Evolutionary conservation across 2,329 filamentous ascomycete genomes (phyloP).

Genomic region (Phialemoniopsis sp.): DNA sequence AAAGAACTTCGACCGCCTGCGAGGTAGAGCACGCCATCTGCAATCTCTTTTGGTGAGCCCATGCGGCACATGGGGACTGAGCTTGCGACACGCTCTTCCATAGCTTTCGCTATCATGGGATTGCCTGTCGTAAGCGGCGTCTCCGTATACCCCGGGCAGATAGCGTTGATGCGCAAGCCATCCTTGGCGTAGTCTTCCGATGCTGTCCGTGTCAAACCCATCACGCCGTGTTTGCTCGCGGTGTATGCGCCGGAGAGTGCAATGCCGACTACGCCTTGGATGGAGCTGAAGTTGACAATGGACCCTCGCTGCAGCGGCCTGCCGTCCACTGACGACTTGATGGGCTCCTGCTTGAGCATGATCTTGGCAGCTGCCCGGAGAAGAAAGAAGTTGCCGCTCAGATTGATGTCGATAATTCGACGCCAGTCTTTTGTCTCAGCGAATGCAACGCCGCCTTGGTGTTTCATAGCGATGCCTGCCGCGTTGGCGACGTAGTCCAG

Average conservation of each 20-base stretch:
- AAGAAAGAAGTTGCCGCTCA: slow-evolving; percentile 36
- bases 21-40: slow-evolving; percentile 19
- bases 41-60: slow-evolving; percentile 20
- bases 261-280: slow-evolving; percentile 28
- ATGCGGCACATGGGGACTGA: slow-evolving; percentile 21
- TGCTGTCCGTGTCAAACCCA: slow-evolving; percentile 29
- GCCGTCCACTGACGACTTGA: slow-evolving; percentile 27
- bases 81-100: slow-evolving; percentile 15
- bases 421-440: slow-evolving; percentile 32
- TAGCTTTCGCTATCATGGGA: too few relatives aligned
- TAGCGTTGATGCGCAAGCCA: slow-evolving; percentile 32
- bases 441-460: slow-evolving; percentile 28
- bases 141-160: slow-evolving; percentile 23
- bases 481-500: slow-evolving; percentile 36
- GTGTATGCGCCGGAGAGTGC: slow-evolving; percentile 21
- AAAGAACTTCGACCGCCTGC: too few relatives aligned
- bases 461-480: slow-evolving; percentile 32
- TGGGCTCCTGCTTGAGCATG: slow-evolving; percentile 37
- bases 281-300: slow-evolving; percentile 31
- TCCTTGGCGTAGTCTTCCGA: slow-evolving; percentile 35
- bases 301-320: slow-evolving; percentile 17
- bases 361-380: slow-evolving; percentile 31
- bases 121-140: too few relatives aligned
- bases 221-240: slow-evolving; percentile 28
- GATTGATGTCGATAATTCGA: slow-evolving; percentile 33